Conservation (phyloP, 306 rosid species). For the Trifolium subterraneum region DNA sequence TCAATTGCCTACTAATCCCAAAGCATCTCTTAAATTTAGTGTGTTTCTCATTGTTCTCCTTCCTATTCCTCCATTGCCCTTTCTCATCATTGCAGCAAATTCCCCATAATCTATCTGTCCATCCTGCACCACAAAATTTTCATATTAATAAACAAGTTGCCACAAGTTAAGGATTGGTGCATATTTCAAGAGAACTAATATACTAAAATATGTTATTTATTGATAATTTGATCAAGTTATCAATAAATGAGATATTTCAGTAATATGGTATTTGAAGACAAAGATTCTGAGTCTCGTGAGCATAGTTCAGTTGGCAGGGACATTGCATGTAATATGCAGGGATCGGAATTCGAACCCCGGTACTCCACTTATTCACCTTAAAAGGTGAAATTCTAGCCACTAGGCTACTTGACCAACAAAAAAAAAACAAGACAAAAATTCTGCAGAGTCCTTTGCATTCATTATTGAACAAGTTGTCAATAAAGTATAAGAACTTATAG, state of each 20-base stretch:
- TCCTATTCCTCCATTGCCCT: conserved; percentile 70
- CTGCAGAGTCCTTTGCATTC: too few relatives aligned
- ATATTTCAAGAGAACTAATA: conserved; percentile 12
- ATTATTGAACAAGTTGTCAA: neutral
- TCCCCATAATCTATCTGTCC: conserved; percentile 72
- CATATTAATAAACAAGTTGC: conserved; percentile 31
- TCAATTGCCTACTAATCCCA: conserved; percentile 50
- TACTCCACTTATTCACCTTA: too few relatives aligned
- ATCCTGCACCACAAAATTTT: conserved; percentile 53
- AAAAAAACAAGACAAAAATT: too few relatives aligned
- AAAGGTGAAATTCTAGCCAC: too few relatives aligned
- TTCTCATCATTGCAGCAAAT: conserved; percentile 69
- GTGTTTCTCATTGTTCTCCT: conserved; percentile 67
- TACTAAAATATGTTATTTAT: neutral
- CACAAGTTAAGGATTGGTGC: neutral
- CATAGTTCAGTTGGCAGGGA: too few relatives aligned
- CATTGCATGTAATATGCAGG: too few relatives aligned
- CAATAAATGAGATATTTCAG: neutral
- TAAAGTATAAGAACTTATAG: neutral
- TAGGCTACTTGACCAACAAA: too few relatives aligned
- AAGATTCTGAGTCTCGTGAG: too few relatives aligned
- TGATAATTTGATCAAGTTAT: neutral
- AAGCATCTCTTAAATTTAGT: conserved; percentile 53
- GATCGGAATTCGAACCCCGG: too few relatives aligned
- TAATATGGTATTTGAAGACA: too few relatives aligned